A percentile compares a stretch with the other conserved stretches of the same genome.
Evolutionary conservation across 805 yeast genomes (phyloP).

Genomic region (Priceomyces melissophilus): DNA sequence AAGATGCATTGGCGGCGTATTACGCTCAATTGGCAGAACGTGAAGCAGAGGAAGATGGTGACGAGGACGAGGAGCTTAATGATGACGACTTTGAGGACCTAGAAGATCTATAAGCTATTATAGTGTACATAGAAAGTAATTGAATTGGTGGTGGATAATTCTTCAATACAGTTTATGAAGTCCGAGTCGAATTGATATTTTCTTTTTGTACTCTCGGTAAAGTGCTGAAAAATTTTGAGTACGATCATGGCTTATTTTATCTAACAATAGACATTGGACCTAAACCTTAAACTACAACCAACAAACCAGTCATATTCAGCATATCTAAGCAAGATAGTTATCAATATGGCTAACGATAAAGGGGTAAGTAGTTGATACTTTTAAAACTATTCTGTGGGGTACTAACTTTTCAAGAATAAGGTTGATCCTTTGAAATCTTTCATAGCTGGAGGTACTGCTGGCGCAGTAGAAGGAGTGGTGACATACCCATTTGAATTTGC

Average conservation of each 20-base stretch:
- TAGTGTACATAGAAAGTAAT: background rate
- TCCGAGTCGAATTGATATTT: background rate
- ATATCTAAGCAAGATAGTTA: background rate
- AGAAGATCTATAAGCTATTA: slow-evolving; percentile 11
- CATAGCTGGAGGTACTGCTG: slow-evolving; percentile 94
- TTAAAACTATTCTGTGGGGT: background rate
- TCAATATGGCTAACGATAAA: slow-evolving; percentile 3
- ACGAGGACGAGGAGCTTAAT: slow-evolving; percentile 40
- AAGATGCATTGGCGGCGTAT: slow-evolving; percentile 63
- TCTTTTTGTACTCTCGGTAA: background rate
- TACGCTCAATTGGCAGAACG: slow-evolving; percentile 73
- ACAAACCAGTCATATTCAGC: background rate
- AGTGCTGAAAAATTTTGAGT: slow-evolving; percentile 1
- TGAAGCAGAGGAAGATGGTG: slow-evolving; percentile 63
- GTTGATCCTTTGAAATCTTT: slow-evolving; percentile 79
- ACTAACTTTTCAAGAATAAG: slow-evolving; percentile 22
- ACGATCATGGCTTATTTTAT: background rate
- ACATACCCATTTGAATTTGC: slow-evolving; percentile 98
- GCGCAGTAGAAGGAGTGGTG: slow-evolving; percentile 88
- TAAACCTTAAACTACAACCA: background rate
- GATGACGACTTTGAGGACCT: slow-evolving; percentile 34
- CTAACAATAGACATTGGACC: background rate
- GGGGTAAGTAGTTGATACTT: slow-evolving; percentile 3
- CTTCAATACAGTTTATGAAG: too few relatives aligned
- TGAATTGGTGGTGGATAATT: too few relatives aligned